A percentile compares a stretch with the other conserved stretches of the same genome.
Evolutionary conservation across 371 early-diverging fungal genomes (phyloP).

Genomic region (Catenaria anguillulae): DNA sequence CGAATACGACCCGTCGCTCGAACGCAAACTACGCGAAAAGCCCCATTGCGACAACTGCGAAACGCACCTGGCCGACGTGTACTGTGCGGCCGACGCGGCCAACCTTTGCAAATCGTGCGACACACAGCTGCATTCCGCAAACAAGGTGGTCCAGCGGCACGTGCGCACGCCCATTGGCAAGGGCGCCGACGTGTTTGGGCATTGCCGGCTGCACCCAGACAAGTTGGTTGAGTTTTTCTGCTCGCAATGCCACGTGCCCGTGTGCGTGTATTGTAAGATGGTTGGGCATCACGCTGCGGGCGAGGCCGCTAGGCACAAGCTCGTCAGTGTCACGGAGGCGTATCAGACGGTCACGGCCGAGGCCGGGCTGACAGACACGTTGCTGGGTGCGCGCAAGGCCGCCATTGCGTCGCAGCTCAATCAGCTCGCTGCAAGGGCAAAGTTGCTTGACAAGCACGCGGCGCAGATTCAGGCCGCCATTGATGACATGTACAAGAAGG

Average conservation of each 20-base stretch:
- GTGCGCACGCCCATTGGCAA: conserved; percentile 32
- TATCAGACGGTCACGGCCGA: conserved; percentile 30
- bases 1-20: conserved; percentile 26
- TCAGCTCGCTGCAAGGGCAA: conserved; percentile 23
- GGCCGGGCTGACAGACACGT: conserved; percentile 16
- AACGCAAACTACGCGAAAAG: conserved; percentile 29
- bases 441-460: conserved; percentile 29
- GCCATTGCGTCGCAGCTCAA: conserved; percentile 30
- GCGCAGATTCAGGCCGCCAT: conserved; percentile 21
- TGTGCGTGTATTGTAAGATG: conserved; percentile 43
- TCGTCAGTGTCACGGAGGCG: conserved; percentile 34
- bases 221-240: conserved; percentile 39
- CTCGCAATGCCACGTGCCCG: conserved; percentile 38
- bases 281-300: conserved; percentile 38
- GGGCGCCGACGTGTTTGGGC: conserved; percentile 33
- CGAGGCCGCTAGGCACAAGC: conserved; percentile 33
- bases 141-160: conserved; percentile 28
- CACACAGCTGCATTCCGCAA: conserved; percentile 22
- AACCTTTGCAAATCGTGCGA: conserved; percentile 39
- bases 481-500: conserved; percentile 27
- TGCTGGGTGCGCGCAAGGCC: conserved; percentile 21
- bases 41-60: conserved; percentile 41
- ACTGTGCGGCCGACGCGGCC: conserved; percentile 35
- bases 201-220: conserved; percentile 36
- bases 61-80: conserved; percentile 25